These are phyloP conservation scores for fission yeast (Schizosaccharomyces pombe) DNA, from an alignment of 805 yeast genomes.

Conservation along the genomic window DNA sequence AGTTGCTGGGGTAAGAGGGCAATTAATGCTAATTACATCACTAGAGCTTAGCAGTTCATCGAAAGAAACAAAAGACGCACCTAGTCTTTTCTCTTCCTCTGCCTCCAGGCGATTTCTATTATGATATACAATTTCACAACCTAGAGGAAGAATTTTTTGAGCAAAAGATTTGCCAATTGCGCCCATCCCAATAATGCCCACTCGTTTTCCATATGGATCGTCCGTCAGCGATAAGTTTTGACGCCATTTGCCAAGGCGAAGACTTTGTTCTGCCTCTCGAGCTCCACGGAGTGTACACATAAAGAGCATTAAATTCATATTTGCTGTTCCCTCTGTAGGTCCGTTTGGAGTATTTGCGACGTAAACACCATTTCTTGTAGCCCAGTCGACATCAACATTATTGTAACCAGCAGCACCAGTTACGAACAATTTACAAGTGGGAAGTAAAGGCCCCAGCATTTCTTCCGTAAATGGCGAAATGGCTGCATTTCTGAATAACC, in stretches of 20 bases:
- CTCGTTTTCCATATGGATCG: conserved; percentile 30
- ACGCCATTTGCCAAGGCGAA: conserved; percentile 26
- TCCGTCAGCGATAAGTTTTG: conserved; percentile 18
- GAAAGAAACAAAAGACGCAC: conserved; percentile 18
- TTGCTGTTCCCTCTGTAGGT: conserved; percentile 35
- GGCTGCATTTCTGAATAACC: background rate
- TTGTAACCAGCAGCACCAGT: conserved; percentile 34
- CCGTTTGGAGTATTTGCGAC: conserved; percentile 30
- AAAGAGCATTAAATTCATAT: conserved; percentile 28
- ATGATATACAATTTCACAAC: conserved; percentile 28
- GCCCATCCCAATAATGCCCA: conserved; percentile 42
- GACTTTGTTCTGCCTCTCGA: conserved; percentile 20
- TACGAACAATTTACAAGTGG: background rate
- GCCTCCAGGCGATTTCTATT: conserved; percentile 26
- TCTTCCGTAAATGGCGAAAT: background rate
- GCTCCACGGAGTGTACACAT: conserved; percentile 30
- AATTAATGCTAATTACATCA: conserved; percentile 27
- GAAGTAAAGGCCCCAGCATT: background rate
- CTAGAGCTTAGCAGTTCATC: conserved; percentile 25
- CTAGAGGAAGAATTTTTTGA: conserved; percentile 28
- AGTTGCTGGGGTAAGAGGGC: conserved; percentile 32
- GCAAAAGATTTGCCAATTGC: conserved; percentile 31
- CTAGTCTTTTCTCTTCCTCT: conserved; percentile 22
- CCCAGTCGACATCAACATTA: conserved; percentile 23
- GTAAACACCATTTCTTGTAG: conserved; percentile 22